phyloP scores from a whole-genome alignment of 208 protist species.

The Novymonas esmeraldas region DNA sequence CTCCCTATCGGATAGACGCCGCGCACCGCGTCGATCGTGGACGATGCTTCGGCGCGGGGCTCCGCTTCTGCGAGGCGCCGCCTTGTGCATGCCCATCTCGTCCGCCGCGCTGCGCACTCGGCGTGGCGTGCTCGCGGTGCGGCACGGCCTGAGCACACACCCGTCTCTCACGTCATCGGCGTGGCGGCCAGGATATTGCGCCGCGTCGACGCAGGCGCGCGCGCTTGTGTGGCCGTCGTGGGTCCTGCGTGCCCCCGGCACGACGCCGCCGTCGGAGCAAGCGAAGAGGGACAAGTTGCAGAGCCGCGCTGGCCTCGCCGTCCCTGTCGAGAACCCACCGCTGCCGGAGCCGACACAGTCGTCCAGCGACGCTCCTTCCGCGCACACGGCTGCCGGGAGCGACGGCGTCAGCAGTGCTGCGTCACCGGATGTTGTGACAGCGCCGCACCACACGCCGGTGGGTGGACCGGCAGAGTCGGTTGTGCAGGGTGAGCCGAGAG shows the following conservation, averaged over 20 bases:
- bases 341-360: neutral
- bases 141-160: neutral
- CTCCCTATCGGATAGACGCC: no score
- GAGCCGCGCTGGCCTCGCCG: neutral
- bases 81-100: neutral
- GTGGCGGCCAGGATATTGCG: neutral
- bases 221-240: slow-evolving; percentile 25
- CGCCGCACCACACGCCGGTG: slow-evolving; percentile 11
- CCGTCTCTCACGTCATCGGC: neutral
- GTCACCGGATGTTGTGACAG: no score
- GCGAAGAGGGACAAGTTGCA: slow-evolving; percentile 18
- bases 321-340: neutral
- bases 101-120: slow-evolving; percentile 5
- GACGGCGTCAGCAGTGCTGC: no score
- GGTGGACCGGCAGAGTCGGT: slow-evolving; percentile 15
- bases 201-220: slow-evolving; percentile 8
- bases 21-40: neutral
- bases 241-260: slow-evolving; percentile 11
- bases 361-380: neutral
- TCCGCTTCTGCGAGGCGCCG: slow-evolving; percentile 1
- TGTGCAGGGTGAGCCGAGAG: neutral
- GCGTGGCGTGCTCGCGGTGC: slow-evolving; percentile 1
- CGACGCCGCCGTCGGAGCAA: slow-evolving; percentile 17
- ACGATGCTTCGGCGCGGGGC: slow-evolving; percentile 1
- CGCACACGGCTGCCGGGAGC: neutral